Base-by-base conservation (phyloP, 164 flowering plant genomes). In the Aristolochia fimbriata region DNA sequence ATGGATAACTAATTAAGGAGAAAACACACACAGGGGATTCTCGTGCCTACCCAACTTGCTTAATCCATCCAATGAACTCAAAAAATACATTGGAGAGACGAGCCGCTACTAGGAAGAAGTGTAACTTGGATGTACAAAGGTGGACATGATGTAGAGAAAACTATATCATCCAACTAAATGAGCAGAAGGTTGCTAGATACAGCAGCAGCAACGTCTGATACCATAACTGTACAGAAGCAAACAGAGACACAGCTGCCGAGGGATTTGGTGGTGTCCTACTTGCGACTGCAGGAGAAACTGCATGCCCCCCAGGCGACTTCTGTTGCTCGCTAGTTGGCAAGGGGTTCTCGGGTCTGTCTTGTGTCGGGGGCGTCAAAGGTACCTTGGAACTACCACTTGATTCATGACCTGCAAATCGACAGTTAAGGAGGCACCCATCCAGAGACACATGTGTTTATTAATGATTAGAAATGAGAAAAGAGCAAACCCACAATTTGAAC, bases 301-400 rank as follows among this genome's bases (percentile, higher is more conserved):
- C 89, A 31, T 50, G 80, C 12, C 79, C 80, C 6, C 71, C 71
- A 9, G 82, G 80, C 10, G 65, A 55, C 22, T 72, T 81, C 72
- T 85, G 95, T 68, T 87, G 89, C 68, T 84, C 87, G 48, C 77
- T 76, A n/a, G 98, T 69, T 0, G 97, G 98, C 57, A 92, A 70
- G 45, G 95, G 76, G 59, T 78, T 81, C 1, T 86, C 63, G 0
- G 86, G 70, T 62, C 70, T 66, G 50, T 74, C 76, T 12, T 64
- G 69, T 16, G 82, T 70, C 13, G 81, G 52, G 21, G 88, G 76
- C 58, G 77, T 56, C 24, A 71, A 53, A 4, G 80, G 73, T 62
- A 63, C 52, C 20, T 55, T 73, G 51, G 31, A n/a, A 15, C 49
- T 61, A 20, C 63, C 62, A 45, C 53, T 63, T 15, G 66, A 63